A percentile compares a stretch with the other conserved stretches of the same genome.
These are phyloP conservation scores for Incumbomyces delicatus DNA, from an alignment of 2,329 filamentous ascomycete genomes.

Conservation along the genomic window DNA sequence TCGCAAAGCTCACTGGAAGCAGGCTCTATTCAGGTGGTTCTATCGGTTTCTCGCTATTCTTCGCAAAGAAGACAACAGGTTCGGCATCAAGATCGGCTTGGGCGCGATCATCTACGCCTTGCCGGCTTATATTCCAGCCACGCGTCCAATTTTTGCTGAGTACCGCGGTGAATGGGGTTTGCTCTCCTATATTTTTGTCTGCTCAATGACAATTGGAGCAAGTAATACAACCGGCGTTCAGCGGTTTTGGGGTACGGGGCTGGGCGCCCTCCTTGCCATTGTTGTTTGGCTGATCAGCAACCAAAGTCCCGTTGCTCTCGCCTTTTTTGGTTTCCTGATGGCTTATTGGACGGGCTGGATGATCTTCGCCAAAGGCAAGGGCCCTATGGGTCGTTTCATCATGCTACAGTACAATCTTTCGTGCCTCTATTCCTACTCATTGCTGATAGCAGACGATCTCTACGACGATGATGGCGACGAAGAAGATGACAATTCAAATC, in stretches of 20 bases:
- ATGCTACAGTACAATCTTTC: conserved; percentile 94
- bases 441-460: conserved; percentile 70
- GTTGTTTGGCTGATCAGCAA: conserved; percentile 66
- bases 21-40: conserved; percentile 27
- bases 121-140: conserved; percentile 72
- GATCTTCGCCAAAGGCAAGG: conserved; percentile 73
- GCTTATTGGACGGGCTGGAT: conserved; percentile 80
- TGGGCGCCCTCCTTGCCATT: conserved; percentile 68
- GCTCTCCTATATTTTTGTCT: conserved; percentile 94
- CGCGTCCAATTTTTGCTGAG: conserved; percentile 68
- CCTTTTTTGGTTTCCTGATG: conserved; percentile 71
- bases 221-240: conserved; percentile 86
- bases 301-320: conserved; percentile 65
- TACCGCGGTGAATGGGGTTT: conserved; percentile 97
- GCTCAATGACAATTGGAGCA: conserved; percentile 92
- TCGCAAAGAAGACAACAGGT: conserved; percentile 58
- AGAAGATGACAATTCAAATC: conserved; percentile 75
- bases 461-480: conserved; percentile 64
- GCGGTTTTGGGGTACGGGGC: conserved; percentile 74
- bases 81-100: conserved; percentile 85
- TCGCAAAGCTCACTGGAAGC: conserved; percentile 11
- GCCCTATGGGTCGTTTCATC: conserved; percentile 85
- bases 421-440: conserved; percentile 84
- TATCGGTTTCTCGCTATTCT: conserved; percentile 49
- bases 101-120: conserved; percentile 83